Evolutionary conservation across 106 monocot species (phyloP), one percentile per base, ranked within the genome.

Genomic region (Allium sativum): DNA sequence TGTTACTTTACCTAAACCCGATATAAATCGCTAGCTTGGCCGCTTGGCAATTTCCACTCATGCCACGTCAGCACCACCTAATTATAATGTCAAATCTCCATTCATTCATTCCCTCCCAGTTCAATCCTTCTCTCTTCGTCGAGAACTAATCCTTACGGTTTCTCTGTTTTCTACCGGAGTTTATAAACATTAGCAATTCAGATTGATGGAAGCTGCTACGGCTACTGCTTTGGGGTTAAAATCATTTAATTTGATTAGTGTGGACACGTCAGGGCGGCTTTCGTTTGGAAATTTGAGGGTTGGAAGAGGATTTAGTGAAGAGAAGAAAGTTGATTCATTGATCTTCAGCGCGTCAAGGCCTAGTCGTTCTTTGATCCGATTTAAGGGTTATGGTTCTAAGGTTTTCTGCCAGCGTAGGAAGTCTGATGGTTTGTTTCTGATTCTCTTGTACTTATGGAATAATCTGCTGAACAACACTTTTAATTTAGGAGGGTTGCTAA

Each of bases 381-480:
- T 31, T 2, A 45, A 46, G 67, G 44, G 43, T 52, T 6, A 10
- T 40, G 68, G 42, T 59, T 47, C 40, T 20, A 68, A 53, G 59
- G 12, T 74, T 42, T 68, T 54, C 13, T 61, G 74, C 59, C 55
- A 55, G 40, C 53, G 21, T 19, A 74, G 40, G 46, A 74, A 74
- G 18, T 46, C 74, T 44, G 44, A n/a, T 46, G 61, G 74, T 68
- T 53, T 55, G n/a, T 11, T 44, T 40, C 10, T 53, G 19, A 21
- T 43, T 43, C 9, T 17, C 18, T 57, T 20, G 10, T 31, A 9
- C 21, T 0, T 55, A 18, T 20, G 55, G 55, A 18, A n/a, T 55
- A 55, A 55, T 55, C 18, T 55, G 17, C 7, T 14, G 6, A 13
- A 9, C 31, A 2, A 31, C 0, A 2, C 31, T 31, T 31, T 31